phyloP scores from a whole-genome alignment of 2,329 filamentous ascomycete species.

The Trichoderma sp. region DNA sequence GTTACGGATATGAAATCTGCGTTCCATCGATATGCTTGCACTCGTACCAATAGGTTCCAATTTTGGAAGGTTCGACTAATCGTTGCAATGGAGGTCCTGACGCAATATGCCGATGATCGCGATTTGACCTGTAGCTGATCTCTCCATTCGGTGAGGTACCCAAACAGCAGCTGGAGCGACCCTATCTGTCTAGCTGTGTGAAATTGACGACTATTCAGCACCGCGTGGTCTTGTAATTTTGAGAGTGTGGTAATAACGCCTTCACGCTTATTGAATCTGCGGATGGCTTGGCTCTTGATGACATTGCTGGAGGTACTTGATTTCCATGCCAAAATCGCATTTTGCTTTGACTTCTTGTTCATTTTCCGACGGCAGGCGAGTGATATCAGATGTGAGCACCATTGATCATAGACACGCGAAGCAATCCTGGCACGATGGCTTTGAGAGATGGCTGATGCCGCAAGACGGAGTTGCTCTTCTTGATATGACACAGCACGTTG shows the following conservation, averaged over 20 bases:
- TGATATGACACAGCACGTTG: conserved; percentile 31
- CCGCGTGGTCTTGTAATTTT: conserved; percentile 26
- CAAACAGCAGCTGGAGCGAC: conserved; percentile 24
- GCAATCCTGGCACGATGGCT: conserved; percentile 26
- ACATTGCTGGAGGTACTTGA: conserved; percentile 22
- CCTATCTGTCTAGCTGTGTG: conserved; percentile 22
- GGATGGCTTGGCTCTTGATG: conserved; percentile 24
- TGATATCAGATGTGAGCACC: conserved; percentile 30
- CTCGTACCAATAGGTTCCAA: conserved; percentile 37
- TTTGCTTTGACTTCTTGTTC: conserved; percentile 23
- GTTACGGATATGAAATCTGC: conserved; percentile 33
- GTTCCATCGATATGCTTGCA: conserved; percentile 35
- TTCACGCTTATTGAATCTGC: conserved; percentile 22
- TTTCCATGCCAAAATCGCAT: conserved; percentile 28
- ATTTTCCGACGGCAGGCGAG: conserved; percentile 25
- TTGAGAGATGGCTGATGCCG: conserved; percentile 27
- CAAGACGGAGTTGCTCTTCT: conserved; percentile 29
- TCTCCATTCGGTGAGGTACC: conserved; percentile 33
- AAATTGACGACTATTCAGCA: not conserved
- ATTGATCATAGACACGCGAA: conserved; percentile 27
- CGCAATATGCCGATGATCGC: conserved; percentile 28
- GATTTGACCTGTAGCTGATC: conserved; percentile 31
- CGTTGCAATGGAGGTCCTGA: conserved; percentile 24
- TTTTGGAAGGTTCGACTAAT: conserved; percentile 26
- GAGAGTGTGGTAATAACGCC: conserved; percentile 23